Base-by-base conservation (phyloP, 352 stramenopile genomes). In the Phytophthora constricta region DNA sequence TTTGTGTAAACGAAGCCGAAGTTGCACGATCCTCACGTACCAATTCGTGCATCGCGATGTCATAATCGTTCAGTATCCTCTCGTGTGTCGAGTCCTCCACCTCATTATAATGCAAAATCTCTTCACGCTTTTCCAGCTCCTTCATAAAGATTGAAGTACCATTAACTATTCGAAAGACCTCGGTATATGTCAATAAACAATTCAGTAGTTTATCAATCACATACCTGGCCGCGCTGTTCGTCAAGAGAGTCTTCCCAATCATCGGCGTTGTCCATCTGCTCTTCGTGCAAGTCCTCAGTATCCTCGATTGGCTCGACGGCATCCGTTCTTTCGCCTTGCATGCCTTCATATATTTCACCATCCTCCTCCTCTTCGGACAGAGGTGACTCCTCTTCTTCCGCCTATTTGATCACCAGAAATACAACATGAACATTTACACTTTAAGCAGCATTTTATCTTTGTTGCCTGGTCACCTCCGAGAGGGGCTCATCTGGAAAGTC, bases 121-220 rank as follows among this genome's bases (percentile, higher is more conserved):
- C 49, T 7, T 62, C 57, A 8, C 33, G 33, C 17, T 67, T 49
- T 16, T 54, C 49, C 16, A 43, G 4, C 43, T 72, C 43, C 28
- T 72, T 51, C 9, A 56, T 19, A 10, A 42, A 42, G 11, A 42
- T 3, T 42, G 10, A 19, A 42, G n/a, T 4, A 19, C 11, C 14
- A 16, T 2, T 5, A 42, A 10, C 3, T 10, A 42, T 13, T 42
- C 34, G 34, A 19, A 42, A 10, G 17, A 5, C n/a, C n/a, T n/a
- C n/a, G n/a, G n/a, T n/a, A n/a, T n/a, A n/a, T n/a, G n/a, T n/a
- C n/a, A n/a, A n/a, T n/a, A n/a, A n/a, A n/a, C n/a, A n/a, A n/a
- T n/a, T n/a, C n/a, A n/a, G n/a, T n/a, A n/a, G n/a, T n/a, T n/a
- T n/a, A 27, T 26, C n/a, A 10, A n/a, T 14, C 5, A 26, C 42